Conservation (phyloP, 2,329 filamentous ascomycete species). For the Fusarium sp. region DNA sequence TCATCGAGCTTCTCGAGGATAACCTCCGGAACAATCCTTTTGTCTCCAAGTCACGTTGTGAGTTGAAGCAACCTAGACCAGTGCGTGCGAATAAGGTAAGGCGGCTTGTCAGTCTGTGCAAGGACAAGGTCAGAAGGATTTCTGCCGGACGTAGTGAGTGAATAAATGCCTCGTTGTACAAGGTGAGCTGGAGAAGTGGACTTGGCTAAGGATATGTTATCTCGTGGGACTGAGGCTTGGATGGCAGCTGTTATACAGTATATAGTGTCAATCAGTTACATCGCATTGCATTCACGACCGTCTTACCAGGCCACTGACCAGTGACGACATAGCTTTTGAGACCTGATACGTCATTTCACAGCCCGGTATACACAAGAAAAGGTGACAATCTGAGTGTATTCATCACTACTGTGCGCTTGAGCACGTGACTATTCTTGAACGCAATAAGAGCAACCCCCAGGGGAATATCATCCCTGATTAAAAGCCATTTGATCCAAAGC, state of each 20-base stretch:
- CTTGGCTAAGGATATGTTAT: constrained; percentile 19
- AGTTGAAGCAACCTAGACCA: constrained; percentile 51
- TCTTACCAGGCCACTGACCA: neutral
- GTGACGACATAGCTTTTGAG: neutral
- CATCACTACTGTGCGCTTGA: constrained; percentile 21
- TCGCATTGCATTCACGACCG: neutral
- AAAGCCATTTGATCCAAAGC: constrained; percentile 6
- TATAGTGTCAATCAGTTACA: constrained; percentile 21
- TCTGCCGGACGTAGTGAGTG: constrained; percentile 39
- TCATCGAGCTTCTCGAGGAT: constrained; percentile 1
- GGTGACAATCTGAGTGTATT: constrained; percentile 9
- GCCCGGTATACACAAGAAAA: neutral
- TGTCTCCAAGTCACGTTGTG: constrained; percentile 49
- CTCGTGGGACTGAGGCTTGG: constrained; percentile 24
- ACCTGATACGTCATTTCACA: neutral
- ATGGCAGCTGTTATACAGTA: constrained; percentile 29
- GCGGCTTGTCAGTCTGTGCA: constrained; percentile 50
- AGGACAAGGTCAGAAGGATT: constrained; percentile 43
- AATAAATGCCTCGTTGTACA: constrained; percentile 8
- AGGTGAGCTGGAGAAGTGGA: neutral
- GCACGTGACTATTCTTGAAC: constrained; percentile 28
- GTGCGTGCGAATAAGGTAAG: constrained; percentile 50
- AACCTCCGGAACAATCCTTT: constrained; percentile 36
- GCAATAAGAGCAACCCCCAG: constrained; percentile 11
- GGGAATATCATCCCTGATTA: constrained; percentile 6